phyloP scores from a whole-genome alignment of 371 early-diverging fungal species.

The Zopfochytrium polystomum region DNA sequence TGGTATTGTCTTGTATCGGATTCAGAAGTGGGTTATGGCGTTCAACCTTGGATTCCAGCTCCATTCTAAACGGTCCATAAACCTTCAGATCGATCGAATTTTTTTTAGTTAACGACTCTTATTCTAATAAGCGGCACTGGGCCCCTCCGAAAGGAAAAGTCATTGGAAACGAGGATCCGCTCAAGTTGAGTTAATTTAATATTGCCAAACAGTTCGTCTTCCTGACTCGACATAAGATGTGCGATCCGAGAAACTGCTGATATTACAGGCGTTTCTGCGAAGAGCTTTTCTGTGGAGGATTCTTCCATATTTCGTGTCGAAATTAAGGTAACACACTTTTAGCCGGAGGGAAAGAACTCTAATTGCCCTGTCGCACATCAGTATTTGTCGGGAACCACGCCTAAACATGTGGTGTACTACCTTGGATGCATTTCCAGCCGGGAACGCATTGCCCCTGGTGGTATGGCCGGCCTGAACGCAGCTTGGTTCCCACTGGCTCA shows the following conservation, averaged over 20 bases:
- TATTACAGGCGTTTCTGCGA: conserved; percentile 67
- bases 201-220: conserved; percentile 4
- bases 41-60: neutral
- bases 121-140: conserved; percentile 79
- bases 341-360: neutral
- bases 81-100: conserved; percentile 69
- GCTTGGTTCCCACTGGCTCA: conserved; percentile 65
- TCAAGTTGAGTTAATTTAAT: conserved; percentile 58
- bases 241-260: conserved; percentile 75
- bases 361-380: neutral
- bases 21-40: conserved; percentile 2
- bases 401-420: conserved; percentile 75
- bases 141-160: conserved; percentile 78
- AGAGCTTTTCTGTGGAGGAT: conserved; percentile 69
- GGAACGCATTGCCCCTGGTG: conserved; percentile 59
- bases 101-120: conserved; percentile 79
- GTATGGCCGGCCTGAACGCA: conserved; percentile 66
- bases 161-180: conserved; percentile 76
- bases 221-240: conserved; percentile 52
- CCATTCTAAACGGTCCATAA: conserved; percentile 8
- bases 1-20: conserved; percentile 17
- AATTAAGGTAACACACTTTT: conserved; percentile 45
- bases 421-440: conserved; percentile 67
- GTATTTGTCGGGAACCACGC: conserved; percentile 76
- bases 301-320: conserved; percentile 64